Conservation (phyloP, 176 grass and related monocot species). For the Aegilops bicornis region DNA sequence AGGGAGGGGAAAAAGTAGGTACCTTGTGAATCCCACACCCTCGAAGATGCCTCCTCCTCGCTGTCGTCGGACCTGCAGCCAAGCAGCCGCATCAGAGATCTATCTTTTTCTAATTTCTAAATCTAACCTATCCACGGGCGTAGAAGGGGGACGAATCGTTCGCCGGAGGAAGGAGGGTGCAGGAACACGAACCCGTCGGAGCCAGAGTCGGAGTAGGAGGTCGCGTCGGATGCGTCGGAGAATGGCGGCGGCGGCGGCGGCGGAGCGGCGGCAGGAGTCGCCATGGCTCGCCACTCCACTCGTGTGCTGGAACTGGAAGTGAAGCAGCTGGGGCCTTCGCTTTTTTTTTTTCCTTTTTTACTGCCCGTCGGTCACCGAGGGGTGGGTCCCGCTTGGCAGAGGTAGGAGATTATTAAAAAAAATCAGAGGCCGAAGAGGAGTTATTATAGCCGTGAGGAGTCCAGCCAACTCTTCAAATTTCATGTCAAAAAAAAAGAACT, state of each 20-base stretch:
- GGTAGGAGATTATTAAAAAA: background rate
- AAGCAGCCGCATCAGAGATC: background rate
- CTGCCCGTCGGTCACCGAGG: background rate
- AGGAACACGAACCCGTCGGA: background rate
- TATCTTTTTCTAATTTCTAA: too few relatives aligned
- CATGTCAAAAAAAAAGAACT: too few relatives aligned
- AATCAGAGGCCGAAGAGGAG: too few relatives aligned
- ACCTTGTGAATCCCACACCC: too few relatives aligned
- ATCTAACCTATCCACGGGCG: too few relatives aligned
- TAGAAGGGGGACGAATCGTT: background rate
- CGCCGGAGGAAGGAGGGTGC: background rate
- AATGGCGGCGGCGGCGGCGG: background rate
- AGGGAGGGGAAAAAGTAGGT: too few relatives aligned
- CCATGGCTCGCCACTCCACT: background rate
- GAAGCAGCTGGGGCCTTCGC: background rate
- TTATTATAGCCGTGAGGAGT: too few relatives aligned
- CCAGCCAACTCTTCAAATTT: too few relatives aligned
- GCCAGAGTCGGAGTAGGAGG: background rate
- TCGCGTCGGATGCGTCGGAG: background rate
- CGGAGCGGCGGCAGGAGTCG: background rate
- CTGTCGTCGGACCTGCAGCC: constrained; percentile 14
- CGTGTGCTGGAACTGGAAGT: background rate
- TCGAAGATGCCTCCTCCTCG: too few relatives aligned
- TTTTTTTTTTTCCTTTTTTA: too few relatives aligned
- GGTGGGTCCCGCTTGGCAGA: background rate